Percentiles rank a stretch among this genome's conserved stretches.
phyloP scores from a whole-genome alignment of 257 asterid species.

The Solanum boliviense region DNA sequence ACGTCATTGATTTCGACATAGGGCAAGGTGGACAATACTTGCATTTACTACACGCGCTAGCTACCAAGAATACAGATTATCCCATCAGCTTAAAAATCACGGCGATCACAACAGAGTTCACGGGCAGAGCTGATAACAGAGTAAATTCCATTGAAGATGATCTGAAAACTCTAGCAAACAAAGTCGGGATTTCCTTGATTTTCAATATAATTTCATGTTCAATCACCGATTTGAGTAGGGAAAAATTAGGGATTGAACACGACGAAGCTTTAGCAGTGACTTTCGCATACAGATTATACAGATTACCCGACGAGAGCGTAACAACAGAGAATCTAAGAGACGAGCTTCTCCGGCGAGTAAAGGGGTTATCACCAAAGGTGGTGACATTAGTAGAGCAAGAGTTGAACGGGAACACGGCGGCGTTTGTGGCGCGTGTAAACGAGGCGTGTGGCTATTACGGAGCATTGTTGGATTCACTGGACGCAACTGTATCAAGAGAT shows the following conservation, averaged over 20 bases:
- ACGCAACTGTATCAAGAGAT: conserved; percentile 32
- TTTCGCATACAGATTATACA: conserved; percentile 29
- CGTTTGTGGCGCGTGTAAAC: conserved; percentile 55
- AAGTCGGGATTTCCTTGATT: not conserved
- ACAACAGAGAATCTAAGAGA: conserved; percentile 64
- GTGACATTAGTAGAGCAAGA: conserved; percentile 79
- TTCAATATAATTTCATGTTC: not conserved
- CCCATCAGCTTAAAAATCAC: not conserved
- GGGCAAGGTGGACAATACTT: conserved; percentile 64
- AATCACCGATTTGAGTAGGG: not conserved
- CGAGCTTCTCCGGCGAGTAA: conserved; percentile 70
- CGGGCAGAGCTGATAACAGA: not conserved
- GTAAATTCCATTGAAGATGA: not conserved
- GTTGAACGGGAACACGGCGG: conserved; percentile 60
- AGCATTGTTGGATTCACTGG: conserved; percentile 58
- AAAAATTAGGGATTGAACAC: not conserved
- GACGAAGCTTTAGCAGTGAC: not conserved
- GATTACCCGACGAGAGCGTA: conserved; percentile 77
- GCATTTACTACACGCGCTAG: conserved; percentile 74
- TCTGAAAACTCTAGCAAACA: not conserved
- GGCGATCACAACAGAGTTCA: not conserved
- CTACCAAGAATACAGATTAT: conserved; percentile 18
- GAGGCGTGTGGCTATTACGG: conserved; percentile 51
- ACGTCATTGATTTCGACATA: conserved; percentile 72
- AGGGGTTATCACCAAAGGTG: conserved; percentile 45